Evolutionary conservation across 1,284 basidiomycete species (phyloP).

Genomic region (Cutaneotrichosporon dermatis): DNA sequence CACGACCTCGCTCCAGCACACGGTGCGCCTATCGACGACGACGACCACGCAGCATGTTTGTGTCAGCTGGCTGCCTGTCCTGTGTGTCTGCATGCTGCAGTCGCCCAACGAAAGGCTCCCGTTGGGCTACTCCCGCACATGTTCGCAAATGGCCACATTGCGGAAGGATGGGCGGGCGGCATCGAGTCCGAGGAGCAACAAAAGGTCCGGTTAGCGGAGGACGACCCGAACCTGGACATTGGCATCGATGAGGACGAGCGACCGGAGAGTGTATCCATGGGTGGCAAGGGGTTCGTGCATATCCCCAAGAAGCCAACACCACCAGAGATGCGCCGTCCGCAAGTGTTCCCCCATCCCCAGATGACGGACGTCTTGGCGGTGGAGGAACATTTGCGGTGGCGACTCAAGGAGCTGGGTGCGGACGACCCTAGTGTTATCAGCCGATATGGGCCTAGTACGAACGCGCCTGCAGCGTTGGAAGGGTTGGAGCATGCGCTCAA

Average conservation of each 20-base stretch:
- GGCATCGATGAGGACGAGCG: constrained; percentile 7
- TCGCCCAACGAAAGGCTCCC: constrained; percentile 30
- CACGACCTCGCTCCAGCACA: constrained; percentile 24
- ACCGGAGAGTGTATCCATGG: constrained; percentile 18
- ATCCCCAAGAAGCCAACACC: constrained; percentile 24
- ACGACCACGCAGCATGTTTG: constrained; percentile 40
- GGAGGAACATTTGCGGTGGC: constrained; percentile 48
- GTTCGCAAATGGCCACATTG: constrained; percentile 19
- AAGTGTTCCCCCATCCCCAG: constrained; percentile 46
- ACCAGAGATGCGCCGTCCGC: constrained; percentile 10
- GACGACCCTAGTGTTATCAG: constrained; percentile 41
- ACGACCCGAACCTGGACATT: constrained; percentile 2
- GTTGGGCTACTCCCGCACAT: constrained; percentile 36
- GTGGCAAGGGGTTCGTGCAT: constrained; percentile 39
- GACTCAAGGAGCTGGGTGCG: constrained; percentile 48
- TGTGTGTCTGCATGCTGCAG: constrained; percentile 31
- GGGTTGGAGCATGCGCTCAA: constrained; percentile 30
- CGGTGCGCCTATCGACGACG: constrained; percentile 15
- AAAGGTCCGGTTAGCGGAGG: constrained; percentile 14
- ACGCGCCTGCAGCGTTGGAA: constrained; percentile 36
- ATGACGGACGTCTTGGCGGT: constrained; percentile 50
- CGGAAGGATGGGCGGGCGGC: constrained; percentile 33
- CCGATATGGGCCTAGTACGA: constrained; percentile 42
- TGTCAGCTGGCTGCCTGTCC: constrained; percentile 42
- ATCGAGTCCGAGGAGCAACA: constrained; percentile 36